Evolutionary conservation across 306 rosid species (phyloP).

Genomic region (Prunus armeniaca): DNA sequence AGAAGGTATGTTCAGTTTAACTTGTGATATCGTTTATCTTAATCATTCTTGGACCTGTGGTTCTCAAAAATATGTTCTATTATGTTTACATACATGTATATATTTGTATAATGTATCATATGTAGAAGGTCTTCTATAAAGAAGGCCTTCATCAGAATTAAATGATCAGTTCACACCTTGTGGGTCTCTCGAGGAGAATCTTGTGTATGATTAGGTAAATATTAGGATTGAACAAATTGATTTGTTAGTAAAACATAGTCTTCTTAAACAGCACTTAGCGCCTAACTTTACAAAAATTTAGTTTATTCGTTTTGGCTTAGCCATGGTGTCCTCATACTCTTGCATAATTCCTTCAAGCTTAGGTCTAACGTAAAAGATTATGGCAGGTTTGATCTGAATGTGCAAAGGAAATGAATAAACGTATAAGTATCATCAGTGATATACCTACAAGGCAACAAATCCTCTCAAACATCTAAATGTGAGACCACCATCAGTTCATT

Average conservation of each 20-base stretch:
- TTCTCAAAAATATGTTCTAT: background rate
- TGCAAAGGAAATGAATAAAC: background rate
- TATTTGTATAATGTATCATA: background rate
- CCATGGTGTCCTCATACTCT: too few species aligned
- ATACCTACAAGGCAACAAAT: background rate
- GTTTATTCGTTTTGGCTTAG: background rate
- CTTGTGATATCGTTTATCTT: conserved; percentile 5
- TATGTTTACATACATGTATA: background rate
- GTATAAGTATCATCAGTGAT: background rate
- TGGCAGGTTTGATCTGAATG: background rate
- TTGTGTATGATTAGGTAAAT: too few species aligned
- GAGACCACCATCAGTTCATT: background rate
- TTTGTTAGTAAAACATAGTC: background rate
- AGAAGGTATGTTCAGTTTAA: conserved; percentile 53
- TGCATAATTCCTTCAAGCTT: background rate
- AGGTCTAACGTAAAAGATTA: background rate
- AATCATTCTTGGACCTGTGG: background rate
- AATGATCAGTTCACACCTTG: background rate
- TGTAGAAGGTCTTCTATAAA: background rate
- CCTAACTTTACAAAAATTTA: background rate
- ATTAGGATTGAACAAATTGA: background rate
- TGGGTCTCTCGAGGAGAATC: background rate
- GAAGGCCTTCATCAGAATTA: background rate
- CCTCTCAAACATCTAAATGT: background rate
- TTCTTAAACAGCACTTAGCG: background rate